Base-by-base conservation (phyloP, 768 basidiomycete species). In the Tricholoma matsutake region DNA sequence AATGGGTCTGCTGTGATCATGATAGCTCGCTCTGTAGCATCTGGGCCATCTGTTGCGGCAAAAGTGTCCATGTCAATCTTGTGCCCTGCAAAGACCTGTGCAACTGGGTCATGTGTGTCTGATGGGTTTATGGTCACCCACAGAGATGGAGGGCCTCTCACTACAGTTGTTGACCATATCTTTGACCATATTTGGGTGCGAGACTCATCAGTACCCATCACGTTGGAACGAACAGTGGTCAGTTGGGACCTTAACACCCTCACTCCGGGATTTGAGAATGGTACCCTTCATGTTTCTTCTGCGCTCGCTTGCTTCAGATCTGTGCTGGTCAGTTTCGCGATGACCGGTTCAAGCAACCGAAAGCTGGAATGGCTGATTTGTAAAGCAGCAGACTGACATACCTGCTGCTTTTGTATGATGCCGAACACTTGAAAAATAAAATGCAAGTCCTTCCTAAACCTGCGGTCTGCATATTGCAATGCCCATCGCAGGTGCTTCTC, bases 81-180 rank as follows among this genome's bases (percentile, higher is more conserved):
- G 25, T 71, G 71, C 0, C 82, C 80, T 0, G 75, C 71, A 11
- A 83, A 68, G 0, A 83, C 71, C 56, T 82, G 81, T 0, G 75
- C 78, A 28, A 83, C 69, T 0, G 81, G 81, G 60, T 81, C 76
- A 35, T 79, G 72, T 0, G 72, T 64, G 59, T 83, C 78, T 0
- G 64, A 49, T 0, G 76, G 78, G 52, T 80, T 82, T 1, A 83
- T 69, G 0, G 81, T 83, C 2, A 78, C 61, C 81, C 81, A 83
- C 0, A 82, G 25, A 2, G 58, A 63, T 0, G 79, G 78, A 1
- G 75, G 73, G 10, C 68, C 67, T 1, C 61, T 22, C 1, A 63
- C n/a, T 0, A 77, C 22, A 1, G 66, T 69, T 0, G 73, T 78
- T 3, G 69, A 66, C 78, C 79, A 79, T 0, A 81, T 73, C 39